These are phyloP conservation scores for Trifolium pratense DNA, from an alignment of 306 rosid genomes.

Conservation along the genomic window DNA sequence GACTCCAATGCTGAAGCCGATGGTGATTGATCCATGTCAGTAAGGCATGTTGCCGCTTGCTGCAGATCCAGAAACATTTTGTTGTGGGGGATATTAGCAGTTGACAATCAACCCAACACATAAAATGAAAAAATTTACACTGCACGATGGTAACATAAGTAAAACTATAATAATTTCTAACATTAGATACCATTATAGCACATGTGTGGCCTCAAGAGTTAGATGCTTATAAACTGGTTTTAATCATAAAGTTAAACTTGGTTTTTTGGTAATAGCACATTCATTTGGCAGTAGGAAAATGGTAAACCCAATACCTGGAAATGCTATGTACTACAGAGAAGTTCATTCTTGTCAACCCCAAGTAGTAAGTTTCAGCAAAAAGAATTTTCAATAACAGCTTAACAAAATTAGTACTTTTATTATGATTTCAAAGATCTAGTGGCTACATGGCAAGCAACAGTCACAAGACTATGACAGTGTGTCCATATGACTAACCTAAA, in stretches of 20 bases:
- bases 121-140: constrained; percentile 5
- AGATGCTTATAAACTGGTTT: constrained; percentile 31
- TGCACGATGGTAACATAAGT: constrained; percentile 1
- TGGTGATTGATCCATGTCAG: constrained; percentile 88
- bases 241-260: constrained; percentile 8
- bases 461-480: not conserved
- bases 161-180: constrained; percentile 1
- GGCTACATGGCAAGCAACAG: constrained; percentile 32
- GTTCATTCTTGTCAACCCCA: constrained; percentile 9
- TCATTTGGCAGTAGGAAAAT: constrained; percentile 19
- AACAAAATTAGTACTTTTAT: constrained; percentile 12
- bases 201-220: constrained; percentile 39
- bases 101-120: constrained; percentile 36
- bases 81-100: constrained; percentile 21
- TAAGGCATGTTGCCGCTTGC: constrained; percentile 85
- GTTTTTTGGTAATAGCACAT: not conserved
- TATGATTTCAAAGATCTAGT: constrained; percentile 22
- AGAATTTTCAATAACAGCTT: not conserved
- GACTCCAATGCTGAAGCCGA: constrained; percentile 73
- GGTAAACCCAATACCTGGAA: constrained; percentile 6
- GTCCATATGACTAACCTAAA: constrained; percentile 35
- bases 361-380: constrained; percentile 12
- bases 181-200: constrained; percentile 23
- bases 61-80: constrained; percentile 54
- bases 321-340: constrained; percentile 23